Base-by-base conservation (phyloP, 805 yeast species). In the Suhomyces prunicola region DNA sequence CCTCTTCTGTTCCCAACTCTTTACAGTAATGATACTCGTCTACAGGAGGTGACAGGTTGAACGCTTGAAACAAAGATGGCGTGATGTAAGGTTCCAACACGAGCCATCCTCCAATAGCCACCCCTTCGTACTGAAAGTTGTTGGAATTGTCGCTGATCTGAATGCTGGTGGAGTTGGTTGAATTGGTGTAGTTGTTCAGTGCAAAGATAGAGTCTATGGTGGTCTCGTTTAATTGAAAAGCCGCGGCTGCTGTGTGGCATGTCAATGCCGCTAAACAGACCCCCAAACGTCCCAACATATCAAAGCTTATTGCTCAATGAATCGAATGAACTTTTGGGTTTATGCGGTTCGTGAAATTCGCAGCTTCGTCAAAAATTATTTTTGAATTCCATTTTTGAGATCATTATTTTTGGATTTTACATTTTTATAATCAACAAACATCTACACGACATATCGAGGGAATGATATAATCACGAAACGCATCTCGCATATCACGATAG, bases 31-130 rank as follows among this genome's bases (percentile, higher is more conserved):
- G 79, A 57, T 80, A 85, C 64, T 86, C 91, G 63, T 86, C 90
- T 6, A 79, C 74, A 0, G 87, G 87, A 4, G 79, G 74, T 22
- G 57, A 62, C 50, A 56, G 68, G 50, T 66, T 66, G 41, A 74
- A 73, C 5, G 71, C 71, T 22, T 77, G 71, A 59, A 81, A 86
- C 40, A 86, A 64, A 1, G 86, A 78, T 0, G 91, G 90, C 0
- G 86, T 84, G 54, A 86, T 85, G 57, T 79, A 86, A 1, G 91
- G 90, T 63, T 86, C 90, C 7, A 86, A 69, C 0, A 86, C 82
- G 24, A 85, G 71, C 92, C 91, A 86, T 6, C 90, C 90, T 31
- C 91, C 92, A 12, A 86, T 61, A 26, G 82, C 77, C 12, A 84
- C 80, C 44, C 85, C 86, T 46, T 58, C 56, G 31, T 57, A 57